A percentile compares a stretch with the other conserved stretches of the same genome.
Evolutionary conservation across 176 grass and related monocot genomes (phyloP).

Genomic region (Oryza glumipatula): DNA sequence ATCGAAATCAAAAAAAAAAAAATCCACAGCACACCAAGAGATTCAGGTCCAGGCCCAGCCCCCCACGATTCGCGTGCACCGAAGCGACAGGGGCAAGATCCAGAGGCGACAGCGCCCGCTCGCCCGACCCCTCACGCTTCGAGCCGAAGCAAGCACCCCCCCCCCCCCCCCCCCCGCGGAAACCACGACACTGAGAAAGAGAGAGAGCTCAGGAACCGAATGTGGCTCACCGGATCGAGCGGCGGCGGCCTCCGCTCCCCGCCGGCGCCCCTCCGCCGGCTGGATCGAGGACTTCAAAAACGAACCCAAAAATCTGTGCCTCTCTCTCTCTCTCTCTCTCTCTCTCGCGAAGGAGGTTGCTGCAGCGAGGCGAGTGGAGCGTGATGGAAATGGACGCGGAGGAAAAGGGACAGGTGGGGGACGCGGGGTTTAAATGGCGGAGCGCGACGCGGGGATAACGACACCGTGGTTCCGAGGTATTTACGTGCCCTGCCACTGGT

Average conservation of each 20-base stretch:
- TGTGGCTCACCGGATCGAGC: constrained; percentile 56
- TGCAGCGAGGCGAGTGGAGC: constrained; percentile 22
- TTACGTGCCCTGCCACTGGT: constrained; percentile 55
- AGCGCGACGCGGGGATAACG: background rate
- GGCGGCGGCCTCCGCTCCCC: constrained; percentile 48
- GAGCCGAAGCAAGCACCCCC: constrained; percentile 39
- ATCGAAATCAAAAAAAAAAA: background rate
- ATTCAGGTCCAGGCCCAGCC: constrained; percentile 54
- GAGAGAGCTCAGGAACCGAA: constrained; percentile 25
- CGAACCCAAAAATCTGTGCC: background rate
- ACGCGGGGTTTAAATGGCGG: constrained; percentile 49
- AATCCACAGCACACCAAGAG: constrained; percentile 43
- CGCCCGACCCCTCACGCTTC: constrained; percentile 41
- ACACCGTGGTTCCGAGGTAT: constrained; percentile 36
- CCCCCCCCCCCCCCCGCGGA: background rate
- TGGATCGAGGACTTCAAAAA: constrained; percentile 41
- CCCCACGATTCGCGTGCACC: constrained; percentile 32
- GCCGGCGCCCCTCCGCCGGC: constrained; percentile 13
- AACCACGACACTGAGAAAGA: background rate
- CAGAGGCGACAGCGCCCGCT: constrained; percentile 45
- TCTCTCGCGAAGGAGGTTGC: background rate
- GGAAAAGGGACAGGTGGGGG: constrained; percentile 47
- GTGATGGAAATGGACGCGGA: constrained; percentile 39
- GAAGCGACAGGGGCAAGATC: constrained; percentile 44
- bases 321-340: background rate